Conservation (phyloP, 768 basidiomycete genomes). For the Termitomyces sp. region DNA sequence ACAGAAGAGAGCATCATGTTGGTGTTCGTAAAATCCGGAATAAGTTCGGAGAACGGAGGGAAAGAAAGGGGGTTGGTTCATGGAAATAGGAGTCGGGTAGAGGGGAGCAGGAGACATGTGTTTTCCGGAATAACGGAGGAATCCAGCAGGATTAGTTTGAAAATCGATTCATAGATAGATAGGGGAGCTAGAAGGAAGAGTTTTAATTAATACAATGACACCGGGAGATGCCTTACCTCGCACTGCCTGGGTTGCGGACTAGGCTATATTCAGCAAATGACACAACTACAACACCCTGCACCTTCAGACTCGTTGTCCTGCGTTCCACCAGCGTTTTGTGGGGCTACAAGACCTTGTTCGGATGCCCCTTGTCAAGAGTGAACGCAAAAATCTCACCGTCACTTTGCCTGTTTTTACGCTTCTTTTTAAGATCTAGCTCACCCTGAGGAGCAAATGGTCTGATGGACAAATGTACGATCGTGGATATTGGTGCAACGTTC, state of each 20-base stretch:
- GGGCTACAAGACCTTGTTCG: not conserved
- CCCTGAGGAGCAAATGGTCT: constrained; percentile 51
- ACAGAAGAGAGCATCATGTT: not conserved
- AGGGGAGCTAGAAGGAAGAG: not conserved
- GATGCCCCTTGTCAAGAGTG: not conserved
- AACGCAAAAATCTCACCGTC: constrained; percentile 23
- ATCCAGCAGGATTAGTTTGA: not conserved
- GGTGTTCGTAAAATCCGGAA: not conserved
- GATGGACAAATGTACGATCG: constrained; percentile 75
- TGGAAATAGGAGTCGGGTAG: not conserved
- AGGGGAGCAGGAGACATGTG: not conserved
- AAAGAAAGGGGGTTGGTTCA: not conserved
- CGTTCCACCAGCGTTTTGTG: not conserved
- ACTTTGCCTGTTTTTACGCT: constrained; percentile 28
- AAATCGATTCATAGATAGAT: not conserved
- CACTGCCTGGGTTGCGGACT: not conserved
- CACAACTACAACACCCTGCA: constrained; percentile 17
- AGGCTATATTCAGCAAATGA: constrained; percentile 14
- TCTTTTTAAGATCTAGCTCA: constrained; percentile 55
- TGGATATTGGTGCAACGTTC: constrained; percentile 35
- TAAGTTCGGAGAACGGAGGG: not conserved
- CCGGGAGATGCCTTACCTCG: not conserved
- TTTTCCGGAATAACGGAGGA: not conserved
- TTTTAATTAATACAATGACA: not conserved
- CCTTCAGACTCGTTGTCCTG: constrained; percentile 4